Evolutionary conservation across 192 early-diverging fungal species (phyloP).

Genomic region (Podila epicladia): DNA sequence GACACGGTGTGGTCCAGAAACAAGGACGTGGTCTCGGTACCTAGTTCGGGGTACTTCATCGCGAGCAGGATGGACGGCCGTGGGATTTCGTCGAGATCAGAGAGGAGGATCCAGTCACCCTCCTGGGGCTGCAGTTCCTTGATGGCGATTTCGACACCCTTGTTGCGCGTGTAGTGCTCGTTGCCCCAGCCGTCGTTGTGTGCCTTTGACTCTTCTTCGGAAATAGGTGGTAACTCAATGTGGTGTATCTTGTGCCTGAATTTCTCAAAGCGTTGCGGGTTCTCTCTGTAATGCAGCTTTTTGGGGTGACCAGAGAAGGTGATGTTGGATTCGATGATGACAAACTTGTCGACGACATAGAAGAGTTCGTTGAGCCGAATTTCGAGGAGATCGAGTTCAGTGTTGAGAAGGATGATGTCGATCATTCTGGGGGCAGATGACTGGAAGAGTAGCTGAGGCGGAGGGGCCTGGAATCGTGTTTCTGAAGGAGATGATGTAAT

Average conservation of each 20-base stretch:
- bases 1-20: conserved; percentile 2
- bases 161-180: not conserved
- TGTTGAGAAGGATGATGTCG: conserved; percentile 14
- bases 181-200: not conserved
- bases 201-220: not conserved
- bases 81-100: conserved; percentile 17
- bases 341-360: conserved; percentile 6
- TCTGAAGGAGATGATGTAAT: too few species aligned
- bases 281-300: not conserved
- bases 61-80: not conserved
- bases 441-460: too few species aligned
- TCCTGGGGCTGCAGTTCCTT: not conserved
- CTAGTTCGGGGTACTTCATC: conserved; percentile 13
- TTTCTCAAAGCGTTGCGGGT: conserved; percentile 5
- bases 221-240: not conserved
- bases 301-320: conserved; percentile 7
- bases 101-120: conserved; percentile 14
- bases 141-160: not conserved
- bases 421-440: not conserved
- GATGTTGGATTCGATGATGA: conserved; percentile 10
- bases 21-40: not conserved
- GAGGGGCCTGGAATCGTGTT: not conserved
- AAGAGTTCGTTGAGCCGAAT: conserved; percentile 12
- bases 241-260: conserved; percentile 9
- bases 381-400: conserved; percentile 8